A percentile compares a stretch with the other conserved stretches of the same genome.
Evolutionary conservation across 176 grass and related monocot species (phyloP).

Genomic region (Ensete glaucum): DNA sequence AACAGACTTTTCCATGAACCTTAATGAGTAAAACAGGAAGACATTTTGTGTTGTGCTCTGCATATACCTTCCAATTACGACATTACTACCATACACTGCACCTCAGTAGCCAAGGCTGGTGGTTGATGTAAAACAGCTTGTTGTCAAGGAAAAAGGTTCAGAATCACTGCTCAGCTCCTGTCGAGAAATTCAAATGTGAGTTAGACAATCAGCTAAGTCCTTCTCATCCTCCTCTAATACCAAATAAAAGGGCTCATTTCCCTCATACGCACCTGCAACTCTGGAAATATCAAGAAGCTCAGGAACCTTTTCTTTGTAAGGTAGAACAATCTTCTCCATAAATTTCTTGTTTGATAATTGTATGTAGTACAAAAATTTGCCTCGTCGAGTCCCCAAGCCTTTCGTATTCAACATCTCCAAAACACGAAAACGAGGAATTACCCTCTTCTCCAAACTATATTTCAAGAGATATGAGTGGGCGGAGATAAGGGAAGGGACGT

Average conservation of each 20-base stretch:
- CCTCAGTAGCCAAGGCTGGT: no score
- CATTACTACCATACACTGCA: slow-evolving; percentile 10
- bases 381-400: slow-evolving; percentile 6
- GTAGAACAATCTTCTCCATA: slow-evolving; percentile 23
- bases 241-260: no score
- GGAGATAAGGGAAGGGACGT: slow-evolving; percentile 19
- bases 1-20: no score
- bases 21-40: no score
- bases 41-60: no score
- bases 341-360: slow-evolving; percentile 4
- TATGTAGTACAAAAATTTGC: slow-evolving; percentile 11
- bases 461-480: background rate
- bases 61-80: slow-evolving; percentile 28
- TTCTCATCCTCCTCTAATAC: no score
- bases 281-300: slow-evolving; percentile 4
- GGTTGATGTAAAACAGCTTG: no score
- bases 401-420: slow-evolving; percentile 31
- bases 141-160: no score
- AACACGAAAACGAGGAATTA: slow-evolving; percentile 35
- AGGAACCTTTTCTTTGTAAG: slow-evolving; percentile 31
- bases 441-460: slow-evolving; percentile 33
- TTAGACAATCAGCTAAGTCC: no score
- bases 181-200: background rate
- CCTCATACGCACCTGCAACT: no score
- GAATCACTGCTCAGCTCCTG: background rate